Evolutionary conservation across 208 protist species (phyloP).

Genomic region (Wallacemonas collosoma): DNA sequence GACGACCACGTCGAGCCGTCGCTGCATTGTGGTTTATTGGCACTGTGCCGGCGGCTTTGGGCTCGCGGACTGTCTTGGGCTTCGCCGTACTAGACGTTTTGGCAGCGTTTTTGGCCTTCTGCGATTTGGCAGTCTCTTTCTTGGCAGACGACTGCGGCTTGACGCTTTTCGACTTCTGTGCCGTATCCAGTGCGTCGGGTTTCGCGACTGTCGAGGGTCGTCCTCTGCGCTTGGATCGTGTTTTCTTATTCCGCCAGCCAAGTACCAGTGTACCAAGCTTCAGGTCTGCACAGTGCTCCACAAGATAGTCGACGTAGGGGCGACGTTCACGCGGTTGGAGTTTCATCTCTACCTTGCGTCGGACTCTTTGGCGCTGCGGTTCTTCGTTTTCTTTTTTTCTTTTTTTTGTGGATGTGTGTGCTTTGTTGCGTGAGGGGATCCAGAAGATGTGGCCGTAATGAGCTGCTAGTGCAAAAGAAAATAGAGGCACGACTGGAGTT

Average conservation of each 20-base stretch:
- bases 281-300: background rate
- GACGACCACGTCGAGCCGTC: too few relatives aligned
- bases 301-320: constrained; percentile 13
- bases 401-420: background rate
- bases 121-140: too few relatives aligned
- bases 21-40: too few relatives aligned
- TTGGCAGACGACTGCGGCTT: too few relatives aligned
- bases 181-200: too few relatives aligned
- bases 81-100: background rate
- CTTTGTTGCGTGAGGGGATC: background rate
- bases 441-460: too few relatives aligned
- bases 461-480: constrained; percentile 1
- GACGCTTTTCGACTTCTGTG: too few relatives aligned
- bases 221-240: too few relatives aligned
- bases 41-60: background rate
- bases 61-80: background rate
- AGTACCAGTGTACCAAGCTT: background rate
- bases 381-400: background rate
- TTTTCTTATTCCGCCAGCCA: background rate
- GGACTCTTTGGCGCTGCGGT: background rate
- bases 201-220: too few relatives aligned
- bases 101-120: too few relatives aligned
- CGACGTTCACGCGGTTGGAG: background rate
- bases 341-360: background rate
- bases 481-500: background rate